A percentile compares a stretch with the other conserved stretches of the same genome.
Conservation (phyloP, 139 green algal genomes). For the Chlorella sp. region DNA sequence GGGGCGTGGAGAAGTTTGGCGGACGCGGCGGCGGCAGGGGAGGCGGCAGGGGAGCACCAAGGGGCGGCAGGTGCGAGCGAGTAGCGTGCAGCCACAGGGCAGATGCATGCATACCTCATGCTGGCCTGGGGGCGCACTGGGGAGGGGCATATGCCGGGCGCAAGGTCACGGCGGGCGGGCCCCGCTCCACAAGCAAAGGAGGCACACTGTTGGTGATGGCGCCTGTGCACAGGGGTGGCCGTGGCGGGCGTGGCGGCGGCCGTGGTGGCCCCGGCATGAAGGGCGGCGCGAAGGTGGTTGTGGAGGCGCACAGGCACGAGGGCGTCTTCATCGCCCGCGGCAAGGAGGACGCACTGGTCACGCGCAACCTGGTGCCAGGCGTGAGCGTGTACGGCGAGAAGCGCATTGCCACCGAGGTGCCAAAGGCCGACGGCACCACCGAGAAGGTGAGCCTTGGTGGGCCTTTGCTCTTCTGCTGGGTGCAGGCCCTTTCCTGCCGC, state of each 20-base stretch:
- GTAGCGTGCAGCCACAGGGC: no score
- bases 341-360: slow-evolving; percentile 97
- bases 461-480: no score
- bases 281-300: slow-evolving; percentile 78
- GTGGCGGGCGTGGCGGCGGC: neutral
- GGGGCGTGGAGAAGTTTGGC: neutral
- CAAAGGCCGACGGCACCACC: slow-evolving; percentile 15
- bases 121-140: no score
- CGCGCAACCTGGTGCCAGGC: slow-evolving; percentile 92
- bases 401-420: slow-evolving; percentile 82
- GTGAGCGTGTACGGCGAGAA: slow-evolving; percentile 99
- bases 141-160: no score
- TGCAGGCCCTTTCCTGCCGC: no score
- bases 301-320: slow-evolving; percentile 93
- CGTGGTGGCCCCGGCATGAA: slow-evolving; percentile 48
- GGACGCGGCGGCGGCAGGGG: no score
- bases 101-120: no score
- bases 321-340: slow-evolving; percentile 97
- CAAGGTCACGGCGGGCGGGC: no score
- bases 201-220: no score
- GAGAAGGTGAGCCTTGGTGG: slow-evolving; percentile 12
- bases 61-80: neutral
- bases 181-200: no score
- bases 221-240: no score
- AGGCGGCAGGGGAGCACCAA: neutral